Evolutionary conservation across 1,284 basidiomycete genomes (phyloP).

Genomic region (Cutaneotrichosporon daszewskae): DNA sequence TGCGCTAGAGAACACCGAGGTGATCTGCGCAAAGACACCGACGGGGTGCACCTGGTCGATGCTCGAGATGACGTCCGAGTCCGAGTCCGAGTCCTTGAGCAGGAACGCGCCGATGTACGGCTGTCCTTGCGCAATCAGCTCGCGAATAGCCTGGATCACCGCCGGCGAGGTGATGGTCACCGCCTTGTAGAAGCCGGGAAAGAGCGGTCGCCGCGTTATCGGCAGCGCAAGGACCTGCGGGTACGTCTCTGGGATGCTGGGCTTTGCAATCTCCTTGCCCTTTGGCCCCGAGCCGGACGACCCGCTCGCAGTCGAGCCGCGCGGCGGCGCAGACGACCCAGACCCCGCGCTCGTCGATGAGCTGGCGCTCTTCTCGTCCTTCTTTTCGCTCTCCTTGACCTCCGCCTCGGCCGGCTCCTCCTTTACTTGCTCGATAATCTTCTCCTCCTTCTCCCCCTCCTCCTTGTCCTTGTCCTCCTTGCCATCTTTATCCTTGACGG

Average conservation of each 20-base stretch:
- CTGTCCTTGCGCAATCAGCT: constrained; percentile 93
- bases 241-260: constrained; percentile 78
- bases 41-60: constrained; percentile 84
- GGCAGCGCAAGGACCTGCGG: constrained; percentile 93
- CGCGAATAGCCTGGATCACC: constrained; percentile 91
- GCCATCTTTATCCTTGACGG: constrained; percentile 18
- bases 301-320: background rate
- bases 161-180: constrained; percentile 84
- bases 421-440: constrained; percentile 15
- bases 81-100: constrained; percentile 88
- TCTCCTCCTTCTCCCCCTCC: constrained; percentile 15
- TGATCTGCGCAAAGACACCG: constrained; percentile 97
- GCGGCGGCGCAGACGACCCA: constrained; percentile 2
- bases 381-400: background rate
- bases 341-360: constrained; percentile 8
- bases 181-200: constrained; percentile 97
- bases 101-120: constrained; percentile 97
- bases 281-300: background rate
- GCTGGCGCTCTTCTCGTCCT: constrained; percentile 1
- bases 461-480: constrained; percentile 14
- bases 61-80: constrained; percentile 88
- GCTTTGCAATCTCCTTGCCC: constrained; percentile 55
- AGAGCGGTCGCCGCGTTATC: constrained; percentile 90
- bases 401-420: constrained; percentile 1
- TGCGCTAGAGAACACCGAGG: constrained; percentile 76